Evolutionary conservation across 1,139 yeast species (phyloP).

Genomic region (Geotrichum macrosporum): DNA sequence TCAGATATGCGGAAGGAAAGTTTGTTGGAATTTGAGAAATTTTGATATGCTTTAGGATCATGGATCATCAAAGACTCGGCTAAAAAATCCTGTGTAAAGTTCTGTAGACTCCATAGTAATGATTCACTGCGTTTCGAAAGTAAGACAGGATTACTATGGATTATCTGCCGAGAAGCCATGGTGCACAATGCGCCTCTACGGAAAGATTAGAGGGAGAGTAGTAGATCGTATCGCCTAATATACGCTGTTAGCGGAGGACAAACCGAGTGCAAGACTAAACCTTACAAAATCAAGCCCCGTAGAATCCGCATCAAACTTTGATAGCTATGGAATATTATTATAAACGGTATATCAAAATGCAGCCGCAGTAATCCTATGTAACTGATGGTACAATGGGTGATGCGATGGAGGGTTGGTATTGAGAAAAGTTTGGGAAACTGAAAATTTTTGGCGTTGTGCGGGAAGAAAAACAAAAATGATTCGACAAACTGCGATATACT

Average conservation of each 20-base stretch:
- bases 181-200: constrained; percentile 16
- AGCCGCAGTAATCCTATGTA: not conserved
- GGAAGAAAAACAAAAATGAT: not conserved
- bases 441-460: constrained; percentile 4
- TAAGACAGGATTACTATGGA: constrained; percentile 16
- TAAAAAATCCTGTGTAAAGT: constrained; percentile 22
- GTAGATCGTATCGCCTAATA: no score
- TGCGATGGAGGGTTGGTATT: not conserved
- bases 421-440: not conserved
- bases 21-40: constrained; percentile 13
- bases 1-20: constrained; percentile 15
- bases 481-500: no score
- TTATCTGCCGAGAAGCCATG: constrained; percentile 20
- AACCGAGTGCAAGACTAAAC: not conserved
- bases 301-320: not conserved
- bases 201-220: not conserved
- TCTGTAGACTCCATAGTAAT: constrained; percentile 20
- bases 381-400: not conserved
- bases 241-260: not conserved
- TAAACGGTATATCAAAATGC: not conserved
- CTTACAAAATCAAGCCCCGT: constrained; percentile 1
- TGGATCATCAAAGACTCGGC: constrained; percentile 17
- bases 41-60: constrained; percentile 12
- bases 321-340: no score
- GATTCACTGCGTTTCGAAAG: constrained; percentile 15